Evolutionary conservation across 176 grass and related monocot genomes (phyloP), one percentile per base, ranked within the genome.

Genomic region (Dactylis glomerata): DNA sequence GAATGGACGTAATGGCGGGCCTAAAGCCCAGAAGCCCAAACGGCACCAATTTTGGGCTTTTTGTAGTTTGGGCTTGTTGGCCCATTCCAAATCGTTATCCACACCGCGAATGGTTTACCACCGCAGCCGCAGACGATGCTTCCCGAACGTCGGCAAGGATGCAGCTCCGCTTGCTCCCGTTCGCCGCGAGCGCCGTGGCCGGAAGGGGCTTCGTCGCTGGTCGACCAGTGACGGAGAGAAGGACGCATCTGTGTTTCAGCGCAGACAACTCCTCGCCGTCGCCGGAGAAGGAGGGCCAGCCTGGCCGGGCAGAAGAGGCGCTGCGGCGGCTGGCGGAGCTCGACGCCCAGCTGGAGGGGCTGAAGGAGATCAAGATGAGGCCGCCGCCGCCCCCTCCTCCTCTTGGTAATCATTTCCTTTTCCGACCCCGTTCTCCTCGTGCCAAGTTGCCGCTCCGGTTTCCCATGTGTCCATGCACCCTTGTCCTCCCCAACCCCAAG

Each of bases 321-420:
- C 82, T 86, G 44, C 89, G 78, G 52, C 84, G 90, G 68, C 85
- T 97, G 70, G 91, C 58, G 70, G 76, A 88, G 75, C 95, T 97
- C 34, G 95, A 97, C 73, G 58, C 82, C 80, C 89, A 95, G 85
- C 82, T 97, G 33, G 82, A 95, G 66, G 84, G 78, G 44, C 91
- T 97, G 19, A 80, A 86, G n/a, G 84, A 97, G 56, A 86, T 72
- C 30, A 88, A 76, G 79, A 84, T 82, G 56, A 84, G 84, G 28
- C 69, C 87, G 4, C 66, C 41, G 26, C 23, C 78, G 44, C 72
- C 87, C 2, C 81, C 87, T 34, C 75, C 81, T 33, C 84, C 81
- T 30, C 78, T 78, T 10, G 85, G 85, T 91, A 72, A 67, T 78
- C 50, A 23, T 30, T 46, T 14, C 22, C 64, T 64, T 27, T 28